Evolutionary conservation across 306 rosid species (phyloP).

Genomic region (Geum urbanum): DNA sequence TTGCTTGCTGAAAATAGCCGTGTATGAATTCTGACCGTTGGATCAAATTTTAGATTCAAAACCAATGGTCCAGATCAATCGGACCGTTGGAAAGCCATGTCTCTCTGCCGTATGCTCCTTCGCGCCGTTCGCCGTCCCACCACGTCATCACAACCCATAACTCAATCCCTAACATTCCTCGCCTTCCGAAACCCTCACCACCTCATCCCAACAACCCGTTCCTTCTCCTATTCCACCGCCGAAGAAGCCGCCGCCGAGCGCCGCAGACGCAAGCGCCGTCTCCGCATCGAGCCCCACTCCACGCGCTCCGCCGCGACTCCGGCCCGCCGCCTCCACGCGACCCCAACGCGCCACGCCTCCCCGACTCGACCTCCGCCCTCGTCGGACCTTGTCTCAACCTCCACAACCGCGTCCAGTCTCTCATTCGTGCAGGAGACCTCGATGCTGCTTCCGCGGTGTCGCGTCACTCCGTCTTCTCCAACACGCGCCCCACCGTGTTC

Average conservation of each 20-base stretch:
- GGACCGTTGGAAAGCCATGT: slow-evolving; percentile 48
- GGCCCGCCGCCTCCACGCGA: slow-evolving; percentile 46
- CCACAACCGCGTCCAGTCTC: slow-evolving; percentile 91
- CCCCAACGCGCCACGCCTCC: slow-evolving; percentile 84
- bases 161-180: slow-evolving; percentile 18
- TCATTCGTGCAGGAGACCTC: slow-evolving; percentile 84
- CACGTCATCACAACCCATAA: slow-evolving; percentile 1
- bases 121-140: slow-evolving; percentile 51
- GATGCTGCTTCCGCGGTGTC: slow-evolving; percentile 77
- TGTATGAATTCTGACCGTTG: no score
- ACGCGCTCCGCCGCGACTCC: slow-evolving; percentile 75
- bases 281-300: slow-evolving; percentile 90
- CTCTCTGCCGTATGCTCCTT: slow-evolving; percentile 52
- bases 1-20: no score
- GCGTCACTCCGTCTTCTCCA: slow-evolving; percentile 72
- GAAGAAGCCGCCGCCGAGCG: slow-evolving; percentile 97
- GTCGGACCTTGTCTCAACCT: slow-evolving; percentile 81
- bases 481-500: slow-evolving; percentile 86
- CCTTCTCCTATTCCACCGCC: slow-evolving; percentile 79
- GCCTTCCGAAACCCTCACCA: slow-evolving; percentile 5
- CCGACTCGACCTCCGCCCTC: slow-evolving; percentile 74
- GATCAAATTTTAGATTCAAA: no score
- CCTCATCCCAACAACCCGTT: slow-evolving; percentile 36
- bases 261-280: slow-evolving; percentile 81
- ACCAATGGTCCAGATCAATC: no score